These are phyloP conservation scores for Cyberlindnera petersonii DNA, from an alignment of 805 yeast genomes.

Conservation along the genomic window DNA sequence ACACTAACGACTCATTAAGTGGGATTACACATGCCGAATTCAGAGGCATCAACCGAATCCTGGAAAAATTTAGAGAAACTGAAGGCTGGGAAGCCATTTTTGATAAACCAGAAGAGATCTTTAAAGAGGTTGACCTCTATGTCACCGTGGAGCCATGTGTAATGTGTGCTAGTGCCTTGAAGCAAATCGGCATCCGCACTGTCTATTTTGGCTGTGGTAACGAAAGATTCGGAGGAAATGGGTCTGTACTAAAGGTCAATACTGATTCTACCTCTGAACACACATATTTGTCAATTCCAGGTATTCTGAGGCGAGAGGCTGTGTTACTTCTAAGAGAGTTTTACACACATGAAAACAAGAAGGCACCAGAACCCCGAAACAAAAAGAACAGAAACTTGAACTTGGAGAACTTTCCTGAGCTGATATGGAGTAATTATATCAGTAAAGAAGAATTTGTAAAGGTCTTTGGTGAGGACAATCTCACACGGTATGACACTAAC, in stretches of 20 bases:
- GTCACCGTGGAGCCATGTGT: conserved; percentile 98
- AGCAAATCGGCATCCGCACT: conserved; percentile 68
- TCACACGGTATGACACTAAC: conserved; percentile 12
- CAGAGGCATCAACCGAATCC: conserved; percentile 61
- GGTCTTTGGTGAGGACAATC: conserved; percentile 33
- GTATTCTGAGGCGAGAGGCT: conserved; percentile 76
- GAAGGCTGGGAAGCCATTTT: conserved; percentile 16
- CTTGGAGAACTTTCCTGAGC: conserved; percentile 51
- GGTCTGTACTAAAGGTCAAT: conserved; percentile 69
- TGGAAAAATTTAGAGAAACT: conserved; percentile 30
- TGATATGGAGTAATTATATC: conserved; percentile 55
- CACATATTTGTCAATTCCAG: conserved; percentile 63
- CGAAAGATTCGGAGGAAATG: conserved; percentile 96
- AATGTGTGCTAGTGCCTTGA: conserved; percentile 92
- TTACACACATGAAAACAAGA: conserved; percentile 78
- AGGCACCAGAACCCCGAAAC: conserved; percentile 76
- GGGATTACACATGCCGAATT: conserved; percentile 95
- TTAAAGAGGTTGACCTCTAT: conserved; percentile 62
- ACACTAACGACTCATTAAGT: conserved; percentile 76
- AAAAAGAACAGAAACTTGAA: conserved; percentile 67
- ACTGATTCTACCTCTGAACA: conserved; percentile 34
- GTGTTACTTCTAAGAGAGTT: conserved; percentile 76
- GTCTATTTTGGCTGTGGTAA: conserved; percentile 93
- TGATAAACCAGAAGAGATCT: conserved; percentile 32
- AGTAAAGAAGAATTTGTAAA: conserved; percentile 44